Conservation (phyloP, 2,329 filamentous ascomycete genomes). For the Penicillium sp. region DNA sequence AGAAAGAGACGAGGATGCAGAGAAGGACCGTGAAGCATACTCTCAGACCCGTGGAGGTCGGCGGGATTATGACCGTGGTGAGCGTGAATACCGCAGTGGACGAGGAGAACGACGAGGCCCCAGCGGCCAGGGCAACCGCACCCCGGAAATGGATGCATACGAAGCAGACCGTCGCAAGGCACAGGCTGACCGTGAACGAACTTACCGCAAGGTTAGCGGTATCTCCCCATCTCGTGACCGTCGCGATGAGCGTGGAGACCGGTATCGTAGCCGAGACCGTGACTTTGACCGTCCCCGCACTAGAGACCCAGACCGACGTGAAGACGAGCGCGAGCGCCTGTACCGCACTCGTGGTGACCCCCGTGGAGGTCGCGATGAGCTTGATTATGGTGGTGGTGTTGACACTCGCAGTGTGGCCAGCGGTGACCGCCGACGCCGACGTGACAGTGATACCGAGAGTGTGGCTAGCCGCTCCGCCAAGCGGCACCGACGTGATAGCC, state of each 20-base stretch:
- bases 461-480: slow-evolving; percentile 62
- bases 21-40: slow-evolving; percentile 55
- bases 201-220: slow-evolving; percentile 78
- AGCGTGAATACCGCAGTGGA: slow-evolving; percentile 58
- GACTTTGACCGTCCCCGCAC: slow-evolving; percentile 40
- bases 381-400: slow-evolving; percentile 88
- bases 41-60: slow-evolving; percentile 45
- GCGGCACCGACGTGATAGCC: slow-evolving; percentile 46
- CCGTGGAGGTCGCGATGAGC: slow-evolving; percentile 75
- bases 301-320: slow-evolving; percentile 53
- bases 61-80: slow-evolving; percentile 54
- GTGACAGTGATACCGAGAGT: slow-evolving; percentile 71
- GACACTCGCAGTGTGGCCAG: slow-evolving; percentile 57
- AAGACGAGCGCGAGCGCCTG: slow-evolving; percentile 83
- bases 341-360: slow-evolving; percentile 81
- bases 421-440: slow-evolving; percentile 70
- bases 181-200: slow-evolving; percentile 88
- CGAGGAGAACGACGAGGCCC: slow-evolving; percentile 40
- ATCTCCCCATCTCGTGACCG: slow-evolving; percentile 49
- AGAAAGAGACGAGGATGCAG: slow-evolving; percentile 82
- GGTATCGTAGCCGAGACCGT: slow-evolving; percentile 42
- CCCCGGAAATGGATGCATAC: slow-evolving; percentile 89
- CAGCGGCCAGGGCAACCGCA: slow-evolving; percentile 67
- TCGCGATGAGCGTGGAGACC: slow-evolving; percentile 38
- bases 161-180: slow-evolving; percentile 93